These are phyloP conservation scores for Phaffia tasmanica DNA, from an alignment of 768 basidiomycete genomes.

Conservation along the genomic window DNA sequence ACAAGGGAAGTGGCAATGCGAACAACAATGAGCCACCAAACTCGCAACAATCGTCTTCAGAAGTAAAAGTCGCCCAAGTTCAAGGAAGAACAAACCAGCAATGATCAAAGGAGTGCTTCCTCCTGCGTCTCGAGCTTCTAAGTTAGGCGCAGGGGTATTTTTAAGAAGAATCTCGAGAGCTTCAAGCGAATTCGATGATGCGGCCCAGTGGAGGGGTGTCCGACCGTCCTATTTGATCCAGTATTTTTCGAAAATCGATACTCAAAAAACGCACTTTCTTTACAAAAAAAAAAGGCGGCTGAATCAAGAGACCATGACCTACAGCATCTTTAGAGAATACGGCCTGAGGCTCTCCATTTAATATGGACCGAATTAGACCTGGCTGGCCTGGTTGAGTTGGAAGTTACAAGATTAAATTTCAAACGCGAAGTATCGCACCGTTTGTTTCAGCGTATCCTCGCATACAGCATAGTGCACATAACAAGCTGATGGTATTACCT, in stretches of 20 bases:
- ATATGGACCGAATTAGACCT: constrained; percentile 35
- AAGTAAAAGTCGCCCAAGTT: neutral
- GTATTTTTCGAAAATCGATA: neutral
- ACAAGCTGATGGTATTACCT: constrained; percentile 27
- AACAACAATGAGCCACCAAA: neutral
- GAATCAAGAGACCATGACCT: constrained; percentile 11
- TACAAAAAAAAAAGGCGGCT: neutral
- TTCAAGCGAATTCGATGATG: constrained; percentile 31
- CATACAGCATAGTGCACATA: too few relatives aligned
- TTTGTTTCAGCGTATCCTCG: too few relatives aligned
- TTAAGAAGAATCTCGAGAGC: constrained; percentile 34
- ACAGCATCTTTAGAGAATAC: constrained; percentile 37
- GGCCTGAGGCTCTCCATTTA: constrained; percentile 32
- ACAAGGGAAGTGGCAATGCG: too few relatives aligned
- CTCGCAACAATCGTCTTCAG: neutral
- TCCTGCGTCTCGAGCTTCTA: constrained; percentile 34
- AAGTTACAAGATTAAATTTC: constrained; percentile 10
- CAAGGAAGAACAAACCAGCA: constrained; percentile 32
- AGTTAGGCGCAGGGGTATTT: constrained; percentile 29
- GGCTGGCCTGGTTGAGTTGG: constrained; percentile 32
- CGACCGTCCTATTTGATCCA: constrained; percentile 34
- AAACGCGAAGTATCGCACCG: too few relatives aligned
- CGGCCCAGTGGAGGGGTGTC: constrained; percentile 39
- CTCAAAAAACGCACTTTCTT: neutral
- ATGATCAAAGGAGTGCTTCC: constrained; percentile 40